Percentiles rank a stretch among this genome's conserved stretches.
phyloP scores from a whole-genome alignment of 1,139 yeast species.

The Protomyces macrosporus region DNA sequence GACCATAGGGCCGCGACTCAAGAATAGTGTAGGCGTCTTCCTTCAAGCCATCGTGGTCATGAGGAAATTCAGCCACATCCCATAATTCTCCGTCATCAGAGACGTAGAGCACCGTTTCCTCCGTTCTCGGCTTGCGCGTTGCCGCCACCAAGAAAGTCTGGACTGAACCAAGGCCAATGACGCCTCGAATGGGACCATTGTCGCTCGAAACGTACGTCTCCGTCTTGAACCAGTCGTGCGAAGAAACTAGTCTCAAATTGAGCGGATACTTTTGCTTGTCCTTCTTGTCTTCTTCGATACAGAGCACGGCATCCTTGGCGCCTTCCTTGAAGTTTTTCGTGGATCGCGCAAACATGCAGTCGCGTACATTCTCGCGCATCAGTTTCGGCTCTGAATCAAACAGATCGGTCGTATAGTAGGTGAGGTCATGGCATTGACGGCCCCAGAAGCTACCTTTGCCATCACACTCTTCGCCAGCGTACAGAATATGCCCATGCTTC shows the following conservation, averaged over 20 bases:
- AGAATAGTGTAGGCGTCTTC: constrained; percentile 50
- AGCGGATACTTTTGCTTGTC: constrained; percentile 42
- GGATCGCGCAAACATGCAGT: constrained; percentile 53
- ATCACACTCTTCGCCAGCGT: constrained; percentile 43
- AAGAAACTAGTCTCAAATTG: constrained; percentile 44
- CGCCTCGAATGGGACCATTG: constrained; percentile 36
- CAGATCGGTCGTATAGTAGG: constrained; percentile 52
- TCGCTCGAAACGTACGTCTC: constrained; percentile 38
- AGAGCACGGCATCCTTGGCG: constrained; percentile 24
- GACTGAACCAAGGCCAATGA: constrained; percentile 49
- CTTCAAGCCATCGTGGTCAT: constrained; percentile 35
- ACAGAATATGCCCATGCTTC: constrained; percentile 43
- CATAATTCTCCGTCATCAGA: constrained; percentile 57
- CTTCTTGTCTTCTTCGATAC: constrained; percentile 31
- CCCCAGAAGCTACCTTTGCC: constrained; percentile 34
- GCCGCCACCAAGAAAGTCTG: constrained; percentile 53
- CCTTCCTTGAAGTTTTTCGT: constrained; percentile 44
- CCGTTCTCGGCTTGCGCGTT: constrained; percentile 47
- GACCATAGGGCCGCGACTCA: constrained; percentile 53
- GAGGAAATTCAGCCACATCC: constrained; percentile 49
- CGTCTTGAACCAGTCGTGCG: constrained; percentile 55
- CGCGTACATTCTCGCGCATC: constrained; percentile 35
- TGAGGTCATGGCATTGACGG: constrained; percentile 41
- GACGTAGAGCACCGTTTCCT: constrained; percentile 46
- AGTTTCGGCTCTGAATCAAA: constrained; percentile 45